Evolutionary conservation across 2,329 filamentous ascomycete species (phyloP), one percentile per base, ranked within the genome.

Genomic region (Beauveria brongniartii): DNA sequence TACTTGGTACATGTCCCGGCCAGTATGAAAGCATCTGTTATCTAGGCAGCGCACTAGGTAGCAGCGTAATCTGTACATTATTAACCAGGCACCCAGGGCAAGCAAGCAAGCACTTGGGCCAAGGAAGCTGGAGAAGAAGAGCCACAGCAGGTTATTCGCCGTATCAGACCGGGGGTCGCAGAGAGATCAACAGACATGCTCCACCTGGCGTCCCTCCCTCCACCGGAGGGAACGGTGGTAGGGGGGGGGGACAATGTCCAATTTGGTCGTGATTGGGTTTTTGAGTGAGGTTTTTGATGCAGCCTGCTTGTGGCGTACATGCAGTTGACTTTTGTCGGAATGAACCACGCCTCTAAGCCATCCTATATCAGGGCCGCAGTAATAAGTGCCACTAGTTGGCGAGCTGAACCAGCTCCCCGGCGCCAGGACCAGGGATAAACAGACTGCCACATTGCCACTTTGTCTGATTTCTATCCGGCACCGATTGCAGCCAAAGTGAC

Each of bases 401-500:
- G 18, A 59, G 57, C 57, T 59, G 57, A 59, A 53, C 57, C 57
- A 59, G 57, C 57, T 59, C 57, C 48, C 57, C 57, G 57, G 57
- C 34, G 55, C 55, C 44, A 52, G 47, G 47, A 28, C 57, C 34
- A 37, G 34, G 34, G 34, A 37, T 37, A 37, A 34, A 53, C 24
- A 40, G 30, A 34, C 30, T 34, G 30, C 30, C 30, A 34, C 30
- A 34, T 37, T 37, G 30, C 37, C 28, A 24, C n/a, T 22, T 40
- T 52, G 26, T 52, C 26, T 44, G 47, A 46, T 53, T 43, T 41
- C 34, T 22, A 59, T 52, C 28, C 26, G 24, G 57, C 40, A 40
- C 37, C 37, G 48, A 46, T 59, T 37, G 40, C 57, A 59, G 56
- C 40, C 46, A 48, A 28, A 37, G 34, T 46, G 47, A 30, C 40